A percentile compares a stretch with the other conserved stretches of the same genome.
Evolutionary conservation across 441 rosid species (phyloP).

Genomic region (Raphanus hybrid): DNA sequence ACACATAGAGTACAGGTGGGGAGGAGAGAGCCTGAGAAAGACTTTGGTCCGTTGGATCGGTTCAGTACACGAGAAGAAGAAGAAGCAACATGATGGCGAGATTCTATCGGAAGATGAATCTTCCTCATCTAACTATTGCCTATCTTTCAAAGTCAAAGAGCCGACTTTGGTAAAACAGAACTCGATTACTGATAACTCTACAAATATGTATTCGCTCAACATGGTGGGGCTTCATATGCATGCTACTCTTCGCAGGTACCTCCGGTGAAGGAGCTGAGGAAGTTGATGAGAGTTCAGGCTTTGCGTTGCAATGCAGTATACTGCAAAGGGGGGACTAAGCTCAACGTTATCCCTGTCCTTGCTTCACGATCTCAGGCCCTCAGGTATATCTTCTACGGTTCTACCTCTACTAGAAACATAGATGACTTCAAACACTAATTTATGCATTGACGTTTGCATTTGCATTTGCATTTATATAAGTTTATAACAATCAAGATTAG

Average conservation of each 20-base stretch:
- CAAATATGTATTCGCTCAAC: too few relatives aligned
- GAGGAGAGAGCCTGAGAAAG: conserved; percentile 76
- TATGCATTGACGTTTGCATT: background rate
- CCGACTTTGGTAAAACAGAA: conserved; percentile 50
- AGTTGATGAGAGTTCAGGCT: conserved; percentile 75
- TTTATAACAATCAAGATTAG: background rate
- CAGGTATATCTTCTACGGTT: conserved; percentile 45
- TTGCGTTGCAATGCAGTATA: conserved; percentile 71
- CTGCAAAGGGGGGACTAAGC: conserved; percentile 62
- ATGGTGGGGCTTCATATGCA: background rate
- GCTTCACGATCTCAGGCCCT: conserved; percentile 86
- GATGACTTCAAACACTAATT: too few relatives aligned
- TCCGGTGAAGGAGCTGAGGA: conserved; percentile 66
- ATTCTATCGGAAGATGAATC: conserved; percentile 54
- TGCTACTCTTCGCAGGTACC: conserved; percentile 53
- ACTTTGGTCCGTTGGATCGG: conserved; percentile 77
- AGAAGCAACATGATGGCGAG: conserved; percentile 41
- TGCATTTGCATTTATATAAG: background rate
- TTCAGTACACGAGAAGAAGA: conserved; percentile 58
- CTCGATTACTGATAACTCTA: background rate
- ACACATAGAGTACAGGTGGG: conserved; percentile 82
- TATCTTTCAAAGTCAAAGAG: conserved; percentile 65
- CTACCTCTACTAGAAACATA: background rate
- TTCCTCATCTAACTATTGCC: conserved; percentile 57
- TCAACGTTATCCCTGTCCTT: conserved; percentile 70